Base-by-base conservation (phyloP, 495 filamentous ascomycete species). In the Aspergillus sparsus region DNA sequence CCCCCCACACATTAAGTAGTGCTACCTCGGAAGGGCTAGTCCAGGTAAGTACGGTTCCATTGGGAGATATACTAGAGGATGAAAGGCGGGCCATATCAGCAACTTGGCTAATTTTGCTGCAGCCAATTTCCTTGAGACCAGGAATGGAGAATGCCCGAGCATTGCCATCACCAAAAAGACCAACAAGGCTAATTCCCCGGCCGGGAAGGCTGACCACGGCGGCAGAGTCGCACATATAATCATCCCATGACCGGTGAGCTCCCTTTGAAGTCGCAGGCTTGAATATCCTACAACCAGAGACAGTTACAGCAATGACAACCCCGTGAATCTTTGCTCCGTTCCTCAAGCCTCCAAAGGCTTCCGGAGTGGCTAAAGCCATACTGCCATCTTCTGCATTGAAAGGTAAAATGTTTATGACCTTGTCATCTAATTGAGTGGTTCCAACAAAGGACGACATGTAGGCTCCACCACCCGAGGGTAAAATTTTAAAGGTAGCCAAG, bases 41-140 rank as follows among this genome's bases (percentile, higher is more conserved):
- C 92, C 92, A 98, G 51, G 86, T 87, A 53, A 97, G 78, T 52
- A 97, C 80, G 58, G 90, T 88, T 12, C 94, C 93, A 10, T 87
- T 86, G 39, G 82, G 80, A 1, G 89, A 88, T 37, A 97, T 83
- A 41, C 85, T 73, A 4, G 88, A 78, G 21, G 88, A 85, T 3
- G 80, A 71, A 35, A 88, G 80, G n/a, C 91, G 83, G 33, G 81
- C 84, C 45, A 87, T 81, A 67, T 98, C 93, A 16, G 95, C 79
- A 66, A 80, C 78, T 31, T 87, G 78, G 16, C 73, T 74, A 6
- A 95, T 73, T 3, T 77, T 78, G 11, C 80, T 77, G 39, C 82
- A 83, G n/a, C 87, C 89, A 46, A 98, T 84, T 61, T 97, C 92
- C 66, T 92, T 93, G 10, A 98, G 77, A 3, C 82, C 88, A 0